phyloP scores from a whole-genome alignment of 495 filamentous ascomycete species.

The Penicillium macrosclerotiorum region DNA sequence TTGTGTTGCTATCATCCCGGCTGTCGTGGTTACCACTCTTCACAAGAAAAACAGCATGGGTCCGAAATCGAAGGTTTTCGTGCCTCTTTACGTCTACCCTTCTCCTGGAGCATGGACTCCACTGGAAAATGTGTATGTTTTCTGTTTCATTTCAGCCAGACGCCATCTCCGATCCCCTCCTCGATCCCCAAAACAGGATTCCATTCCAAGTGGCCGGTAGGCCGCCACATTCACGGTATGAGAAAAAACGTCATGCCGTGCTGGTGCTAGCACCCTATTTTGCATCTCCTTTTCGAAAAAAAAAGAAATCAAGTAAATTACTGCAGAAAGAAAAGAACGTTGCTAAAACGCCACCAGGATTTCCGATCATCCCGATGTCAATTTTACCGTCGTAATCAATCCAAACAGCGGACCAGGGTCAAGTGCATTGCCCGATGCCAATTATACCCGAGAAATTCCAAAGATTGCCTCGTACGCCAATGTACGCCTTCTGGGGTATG shows the following conservation, averaged over 20 bases:
- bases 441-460: slow-evolving; percentile 50
- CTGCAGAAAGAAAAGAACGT: neutral
- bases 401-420: slow-evolving; percentile 53
- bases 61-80: slow-evolving; percentile 45
- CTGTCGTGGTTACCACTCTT: slow-evolving; percentile 33
- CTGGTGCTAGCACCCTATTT: slow-evolving; percentile 8
- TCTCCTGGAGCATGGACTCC: slow-evolving; percentile 49
- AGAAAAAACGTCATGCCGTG: slow-evolving; percentile 3
- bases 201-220: slow-evolving; percentile 25
- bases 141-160: slow-evolving; percentile 15
- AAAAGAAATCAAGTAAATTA: slow-evolving; percentile 3
- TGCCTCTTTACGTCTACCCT: slow-evolving; percentile 59
- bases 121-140: slow-evolving; percentile 45
- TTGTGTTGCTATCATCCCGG: slow-evolving; percentile 34
- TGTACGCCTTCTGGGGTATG: slow-evolving; percentile 54
- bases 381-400: slow-evolving; percentile 56
- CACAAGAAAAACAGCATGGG: slow-evolving; percentile 40
- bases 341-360: slow-evolving; percentile 38
- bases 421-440: slow-evolving; percentile 42
- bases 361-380: slow-evolving; percentile 38
- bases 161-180: slow-evolving; percentile 7
- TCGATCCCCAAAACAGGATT: slow-evolving; percentile 8
- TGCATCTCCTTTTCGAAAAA: neutral
- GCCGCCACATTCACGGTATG: slow-evolving; percentile 14
- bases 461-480: slow-evolving; percentile 44